Evolutionary conservation across 805 yeast genomes (phyloP).

Genomic region (Wickerhamiella dianesei): DNA sequence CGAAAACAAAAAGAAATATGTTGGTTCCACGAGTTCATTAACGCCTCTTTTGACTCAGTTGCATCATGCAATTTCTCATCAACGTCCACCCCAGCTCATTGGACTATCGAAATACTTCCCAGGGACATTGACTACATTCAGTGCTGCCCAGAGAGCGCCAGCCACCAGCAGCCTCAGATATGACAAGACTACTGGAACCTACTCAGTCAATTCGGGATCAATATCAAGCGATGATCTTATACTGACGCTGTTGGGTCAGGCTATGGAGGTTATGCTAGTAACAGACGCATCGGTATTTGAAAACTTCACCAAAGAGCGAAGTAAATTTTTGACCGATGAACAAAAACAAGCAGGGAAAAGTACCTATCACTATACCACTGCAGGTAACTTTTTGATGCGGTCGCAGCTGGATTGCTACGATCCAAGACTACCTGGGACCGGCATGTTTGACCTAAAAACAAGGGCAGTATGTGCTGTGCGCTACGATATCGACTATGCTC

Average conservation of each 20-base stretch:
- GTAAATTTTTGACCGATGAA: constrained; percentile 3
- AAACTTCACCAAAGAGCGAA: constrained; percentile 23
- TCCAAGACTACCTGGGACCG: constrained; percentile 68
- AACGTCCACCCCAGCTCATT: constrained; percentile 38
- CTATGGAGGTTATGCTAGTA: constrained; percentile 64
- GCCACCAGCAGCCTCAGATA: constrained; percentile 43
- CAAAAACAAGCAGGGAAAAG: constrained; percentile 8
- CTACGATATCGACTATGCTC: constrained; percentile 54
- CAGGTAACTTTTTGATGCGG: constrained; percentile 62
- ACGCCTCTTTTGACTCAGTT: constrained; percentile 62
- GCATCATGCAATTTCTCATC: constrained; percentile 55
- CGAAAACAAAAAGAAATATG: constrained; percentile 29
- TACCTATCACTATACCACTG: constrained; percentile 60
- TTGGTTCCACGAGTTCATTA: constrained; percentile 81
- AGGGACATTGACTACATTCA: constrained; percentile 24
- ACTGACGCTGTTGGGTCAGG: constrained; percentile 62
- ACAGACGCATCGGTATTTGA: constrained; percentile 41
- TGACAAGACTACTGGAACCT: constrained; percentile 31
- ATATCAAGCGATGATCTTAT: constrained; percentile 53
- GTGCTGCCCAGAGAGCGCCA: constrained; percentile 38
- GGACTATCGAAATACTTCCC: constrained; percentile 35
- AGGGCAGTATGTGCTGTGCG: constrained; percentile 82
- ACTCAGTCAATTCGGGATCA: constrained; percentile 60
- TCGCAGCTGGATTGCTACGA: constrained; percentile 85
- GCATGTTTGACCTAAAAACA: constrained; percentile 84